Evolutionary conservation across 768 basidiomycete genomes (phyloP).

Genomic region (Lactarius akahatsu): DNA sequence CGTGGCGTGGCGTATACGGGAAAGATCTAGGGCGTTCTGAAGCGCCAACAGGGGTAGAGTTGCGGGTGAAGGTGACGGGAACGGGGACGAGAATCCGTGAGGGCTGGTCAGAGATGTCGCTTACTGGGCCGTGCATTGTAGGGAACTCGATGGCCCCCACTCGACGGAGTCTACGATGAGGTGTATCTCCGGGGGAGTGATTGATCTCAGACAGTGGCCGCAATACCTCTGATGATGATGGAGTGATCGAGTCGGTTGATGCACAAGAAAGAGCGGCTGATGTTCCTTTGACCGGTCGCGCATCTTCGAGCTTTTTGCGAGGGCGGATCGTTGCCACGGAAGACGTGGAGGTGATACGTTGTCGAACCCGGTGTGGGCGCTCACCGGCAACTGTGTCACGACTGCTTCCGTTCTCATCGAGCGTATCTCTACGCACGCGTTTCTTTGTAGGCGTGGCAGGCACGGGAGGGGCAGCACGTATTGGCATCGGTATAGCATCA

Average conservation of each 20-base stretch:
- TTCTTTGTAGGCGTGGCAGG: conserved; percentile 22
- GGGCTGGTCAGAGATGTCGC: conserved; percentile 3
- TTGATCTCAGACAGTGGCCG: conserved; percentile 28
- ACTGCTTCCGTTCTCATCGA: conserved; percentile 25
- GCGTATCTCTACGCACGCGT: conserved; percentile 27
- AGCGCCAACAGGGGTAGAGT: background rate
- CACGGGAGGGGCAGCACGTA: conserved; percentile 11
- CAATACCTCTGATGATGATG: conserved; percentile 16
- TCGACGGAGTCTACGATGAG: conserved; percentile 27
- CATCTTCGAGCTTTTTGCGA: conserved; percentile 16
- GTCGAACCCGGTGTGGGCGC: conserved; percentile 26
- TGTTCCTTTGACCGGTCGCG: conserved; percentile 1
- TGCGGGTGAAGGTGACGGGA: background rate
- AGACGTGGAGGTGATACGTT: conserved; percentile 28
- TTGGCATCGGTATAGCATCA: conserved; percentile 15
- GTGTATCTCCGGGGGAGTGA: conserved; percentile 10
- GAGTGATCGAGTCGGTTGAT: conserved; percentile 10
- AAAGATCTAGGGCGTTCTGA: background rate
- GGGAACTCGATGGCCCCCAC: conserved; percentile 28
- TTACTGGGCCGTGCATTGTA: conserved; percentile 3
- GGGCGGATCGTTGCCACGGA: conserved; percentile 29
- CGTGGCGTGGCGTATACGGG: background rate
- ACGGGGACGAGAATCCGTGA: conserved; percentile 17
- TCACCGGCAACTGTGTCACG: conserved; percentile 14
- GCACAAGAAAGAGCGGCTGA: conserved; percentile 5